Base-by-base conservation (phyloP, 2,329 filamentous ascomycete species). In the Talaromyces amestolkiae region DNA sequence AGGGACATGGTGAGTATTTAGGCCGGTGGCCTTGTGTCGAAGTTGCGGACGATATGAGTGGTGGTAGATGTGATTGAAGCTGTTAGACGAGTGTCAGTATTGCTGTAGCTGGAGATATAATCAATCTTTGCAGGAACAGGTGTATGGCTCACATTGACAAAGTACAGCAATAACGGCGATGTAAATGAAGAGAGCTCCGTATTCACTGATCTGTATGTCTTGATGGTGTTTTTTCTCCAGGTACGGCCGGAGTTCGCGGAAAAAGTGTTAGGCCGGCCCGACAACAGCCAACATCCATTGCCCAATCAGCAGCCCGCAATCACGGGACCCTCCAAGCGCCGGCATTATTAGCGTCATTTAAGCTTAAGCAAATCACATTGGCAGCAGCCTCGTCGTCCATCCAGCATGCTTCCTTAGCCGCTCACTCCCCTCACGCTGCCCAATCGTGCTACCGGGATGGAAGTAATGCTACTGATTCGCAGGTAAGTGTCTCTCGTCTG, bases 1-100 rank as follows among this genome's bases (percentile, higher is more conserved):
- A 97, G 85, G 72, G 89, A 91, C 89, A 92, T 91, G 58, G 72
- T 80, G 70, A 56, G 22, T 54, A 60, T 61, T 54, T 33, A 47
- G 61, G 61, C 61, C 51, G 17, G 5, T 31, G 35, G 61, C 39
- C 61, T 45, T 37, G 31, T 58, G 3, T 45, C 15, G 47, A n/a
- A 17, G n/a, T 56, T 17, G 11, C 7, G 39, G 27, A 33, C 19
- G 35, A 41, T 53, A 51, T 47, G n/a, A 13, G 19, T 33, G 61
- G 17, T 22, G 7, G n/a, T 24, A 15, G 17, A 11, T 27, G 13
- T 6, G 39, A 24, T 19, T 22, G 60, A 24, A 54, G 22, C 47
- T 54, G 22, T 51, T 1, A 11, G 19, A 24, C 9, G 35, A 37
- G 35, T 37, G 35, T 37, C 35, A 37, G 35, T 5, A 37, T 37